Conservation (phyloP, 257 asterid genomes). For the Ehretia macrophylla region DNA sequence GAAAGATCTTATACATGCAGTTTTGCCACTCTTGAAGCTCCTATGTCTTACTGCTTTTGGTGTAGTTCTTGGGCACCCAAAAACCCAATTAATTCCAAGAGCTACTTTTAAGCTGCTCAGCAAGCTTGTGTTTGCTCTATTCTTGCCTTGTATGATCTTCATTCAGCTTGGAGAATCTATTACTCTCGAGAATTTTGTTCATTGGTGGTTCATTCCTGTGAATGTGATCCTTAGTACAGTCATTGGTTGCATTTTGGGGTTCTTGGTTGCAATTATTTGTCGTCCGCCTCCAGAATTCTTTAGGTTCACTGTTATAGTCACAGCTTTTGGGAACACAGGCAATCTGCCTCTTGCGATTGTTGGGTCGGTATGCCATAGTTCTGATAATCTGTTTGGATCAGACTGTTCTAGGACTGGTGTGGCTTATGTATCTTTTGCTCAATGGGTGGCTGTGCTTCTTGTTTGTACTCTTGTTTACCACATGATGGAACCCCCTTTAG, state of each 20-base stretch:
- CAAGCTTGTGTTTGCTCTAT: constrained; percentile 83
- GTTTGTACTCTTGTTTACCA: constrained; percentile 93
- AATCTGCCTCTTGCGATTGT: constrained; percentile 88
- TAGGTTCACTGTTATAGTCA: constrained; percentile 75
- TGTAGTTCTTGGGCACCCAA: constrained; percentile 71
- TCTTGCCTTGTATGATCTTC: constrained; percentile 83
- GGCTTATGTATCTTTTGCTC: constrained; percentile 88
- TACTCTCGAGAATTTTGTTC: constrained; percentile 50
- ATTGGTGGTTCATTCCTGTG: constrained; percentile 94
- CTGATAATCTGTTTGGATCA: constrained; percentile 64
- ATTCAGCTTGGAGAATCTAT: constrained; percentile 84
- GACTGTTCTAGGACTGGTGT: constrained; percentile 53
- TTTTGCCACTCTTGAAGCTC: constrained; percentile 75
- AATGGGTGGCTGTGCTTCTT: constrained; percentile 89
- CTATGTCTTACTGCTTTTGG: constrained; percentile 68
- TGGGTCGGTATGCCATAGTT: constrained; percentile 74
- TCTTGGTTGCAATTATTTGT: constrained; percentile 61
- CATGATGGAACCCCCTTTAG: constrained; percentile 98
- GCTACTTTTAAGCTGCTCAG: constrained; percentile 88
- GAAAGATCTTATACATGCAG: constrained; percentile 51
- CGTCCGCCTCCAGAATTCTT: constrained; percentile 73
- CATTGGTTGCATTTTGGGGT: constrained; percentile 76
- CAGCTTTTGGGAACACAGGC: constrained; percentile 95
- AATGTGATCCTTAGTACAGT: constrained; percentile 78
- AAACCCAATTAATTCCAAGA: constrained; percentile 65